A percentile compares a stretch with the other conserved stretches of the same genome.
Conservation (phyloP, 805 yeast genomes). For the Cyberlindnera maclurae region DNA sequence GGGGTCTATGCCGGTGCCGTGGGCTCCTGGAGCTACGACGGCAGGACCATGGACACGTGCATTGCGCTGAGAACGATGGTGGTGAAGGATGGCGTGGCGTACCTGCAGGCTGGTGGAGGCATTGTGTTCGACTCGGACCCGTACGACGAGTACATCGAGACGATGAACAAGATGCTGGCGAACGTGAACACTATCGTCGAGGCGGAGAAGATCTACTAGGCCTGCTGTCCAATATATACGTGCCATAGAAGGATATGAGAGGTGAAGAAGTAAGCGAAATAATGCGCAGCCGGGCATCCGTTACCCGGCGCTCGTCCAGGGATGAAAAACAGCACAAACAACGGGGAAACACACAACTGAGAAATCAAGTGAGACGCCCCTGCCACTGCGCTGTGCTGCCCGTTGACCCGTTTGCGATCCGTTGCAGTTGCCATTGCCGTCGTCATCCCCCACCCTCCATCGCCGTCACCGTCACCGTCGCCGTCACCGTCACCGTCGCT, state of each 20-base stretch:
- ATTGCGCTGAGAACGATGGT: slow-evolving; percentile 98
- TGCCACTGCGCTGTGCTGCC: too few relatives aligned
- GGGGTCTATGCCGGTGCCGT: slow-evolving; percentile 99
- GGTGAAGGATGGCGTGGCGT: slow-evolving; percentile 81
- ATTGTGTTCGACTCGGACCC: slow-evolving; percentile 94
- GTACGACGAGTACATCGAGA: slow-evolving; percentile 90
- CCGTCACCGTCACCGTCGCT: too few relatives aligned
- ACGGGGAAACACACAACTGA: too few relatives aligned
- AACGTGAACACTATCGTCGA: slow-evolving; percentile 85
- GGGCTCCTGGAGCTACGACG: slow-evolving; percentile 96
- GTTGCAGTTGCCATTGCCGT: too few relatives aligned
- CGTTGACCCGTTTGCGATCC: too few relatives aligned
- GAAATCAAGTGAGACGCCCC: too few relatives aligned
- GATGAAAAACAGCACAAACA: too few relatives aligned
- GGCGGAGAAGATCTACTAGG: slow-evolving; percentile 61
- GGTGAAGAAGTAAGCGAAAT: too few relatives aligned
- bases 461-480: too few relatives aligned
- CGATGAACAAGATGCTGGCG: slow-evolving; percentile 95
- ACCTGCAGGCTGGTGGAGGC: slow-evolving; percentile 98
- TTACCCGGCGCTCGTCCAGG: not conserved
- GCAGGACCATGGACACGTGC: slow-evolving; percentile 94
- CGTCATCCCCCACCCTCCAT: too few relatives aligned
- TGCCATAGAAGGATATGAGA: too few relatives aligned
- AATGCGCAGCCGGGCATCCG: not conserved
- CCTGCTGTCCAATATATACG: too few relatives aligned